phyloP scores from a whole-genome alignment of 2,329 filamentous ascomycete genomes.

The Phoma sp. region DNA sequence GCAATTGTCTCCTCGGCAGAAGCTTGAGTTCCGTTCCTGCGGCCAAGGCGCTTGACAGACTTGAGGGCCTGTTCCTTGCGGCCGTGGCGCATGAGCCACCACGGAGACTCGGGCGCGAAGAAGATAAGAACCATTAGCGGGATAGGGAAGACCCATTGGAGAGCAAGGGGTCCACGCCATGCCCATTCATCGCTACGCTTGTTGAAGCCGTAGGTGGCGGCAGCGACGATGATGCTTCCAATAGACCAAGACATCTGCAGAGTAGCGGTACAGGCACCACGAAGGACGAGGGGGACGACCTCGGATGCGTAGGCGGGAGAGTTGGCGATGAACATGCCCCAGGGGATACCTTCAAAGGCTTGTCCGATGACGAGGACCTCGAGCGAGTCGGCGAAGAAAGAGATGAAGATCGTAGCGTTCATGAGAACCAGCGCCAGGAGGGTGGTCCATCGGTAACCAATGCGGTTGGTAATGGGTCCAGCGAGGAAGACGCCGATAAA shows the following conservation, averaged over 20 bases:
- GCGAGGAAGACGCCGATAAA: constrained; percentile 66
- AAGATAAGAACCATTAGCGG: constrained; percentile 53
- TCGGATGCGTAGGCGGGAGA: constrained; percentile 67
- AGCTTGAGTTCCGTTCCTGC: constrained; percentile 43
- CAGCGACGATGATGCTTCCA: constrained; percentile 65
- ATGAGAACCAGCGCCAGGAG: constrained; percentile 60
- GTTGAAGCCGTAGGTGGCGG: constrained; percentile 61
- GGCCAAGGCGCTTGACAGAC: constrained; percentile 59
- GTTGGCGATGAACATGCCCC: constrained; percentile 70
- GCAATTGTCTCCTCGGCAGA: constrained; percentile 56
- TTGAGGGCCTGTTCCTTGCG: constrained; percentile 50
- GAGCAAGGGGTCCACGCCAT: constrained; percentile 33
- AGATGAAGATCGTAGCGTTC: constrained; percentile 66
- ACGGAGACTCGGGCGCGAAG: constrained; percentile 50
- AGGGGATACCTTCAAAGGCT: constrained; percentile 66
- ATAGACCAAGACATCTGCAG: constrained; percentile 70
- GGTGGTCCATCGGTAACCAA: constrained; percentile 66
- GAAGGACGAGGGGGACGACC: constrained; percentile 64
- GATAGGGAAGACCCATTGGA: constrained; percentile 53
- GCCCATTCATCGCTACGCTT: constrained; percentile 31
- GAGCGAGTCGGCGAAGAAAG: constrained; percentile 60
- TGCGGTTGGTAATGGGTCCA: constrained; percentile 62
- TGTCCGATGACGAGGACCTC: constrained; percentile 59
- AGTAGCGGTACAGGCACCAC: constrained; percentile 65
- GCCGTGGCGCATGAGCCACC: constrained; percentile 52